Conservation (phyloP, 306 rosid genomes). For the Phaseolus lunatus region DNA sequence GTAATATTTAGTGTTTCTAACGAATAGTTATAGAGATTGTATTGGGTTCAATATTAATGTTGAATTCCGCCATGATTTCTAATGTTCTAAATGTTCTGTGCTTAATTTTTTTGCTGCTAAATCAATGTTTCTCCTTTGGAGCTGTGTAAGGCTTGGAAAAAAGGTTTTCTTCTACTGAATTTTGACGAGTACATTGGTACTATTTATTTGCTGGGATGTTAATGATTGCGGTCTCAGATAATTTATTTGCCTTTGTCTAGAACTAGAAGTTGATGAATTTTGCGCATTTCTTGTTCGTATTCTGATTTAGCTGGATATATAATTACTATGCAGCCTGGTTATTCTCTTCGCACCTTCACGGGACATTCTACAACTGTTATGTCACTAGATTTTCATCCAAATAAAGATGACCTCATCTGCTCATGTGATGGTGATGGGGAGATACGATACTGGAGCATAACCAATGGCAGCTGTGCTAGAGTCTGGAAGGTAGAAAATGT, state of each 20-base stretch:
- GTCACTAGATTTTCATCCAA: slow-evolving; percentile 98
- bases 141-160: not conserved
- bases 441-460: slow-evolving; percentile 95
- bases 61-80: slow-evolving; percentile 27
- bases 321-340: slow-evolving; percentile 73
- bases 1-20: not conserved
- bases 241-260: slow-evolving; percentile 30
- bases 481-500: slow-evolving; percentile 74
- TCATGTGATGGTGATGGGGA: slow-evolving; percentile 96
- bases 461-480: slow-evolving; percentile 75
- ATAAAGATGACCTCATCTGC: slow-evolving; percentile 86
- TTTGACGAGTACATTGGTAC: not conserved
- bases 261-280: slow-evolving; percentile 4
- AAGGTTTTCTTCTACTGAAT: not conserved
- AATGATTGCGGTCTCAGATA: slow-evolving; percentile 14
- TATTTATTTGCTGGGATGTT: slow-evolving; percentile 7
- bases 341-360: slow-evolving; percentile 84
- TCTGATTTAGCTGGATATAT: slow-evolving; percentile 38
- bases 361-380: slow-evolving; percentile 83
- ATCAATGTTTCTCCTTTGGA: not conserved
- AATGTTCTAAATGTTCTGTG: not conserved
- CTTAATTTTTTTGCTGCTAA: not conserved
- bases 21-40: not conserved
- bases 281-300: slow-evolving; percentile 16
- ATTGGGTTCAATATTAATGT: slow-evolving; percentile 12